Base-by-base conservation (phyloP, 2,329 filamentous ascomycete species). In the Colletotrichum tofieldiae region DNA sequence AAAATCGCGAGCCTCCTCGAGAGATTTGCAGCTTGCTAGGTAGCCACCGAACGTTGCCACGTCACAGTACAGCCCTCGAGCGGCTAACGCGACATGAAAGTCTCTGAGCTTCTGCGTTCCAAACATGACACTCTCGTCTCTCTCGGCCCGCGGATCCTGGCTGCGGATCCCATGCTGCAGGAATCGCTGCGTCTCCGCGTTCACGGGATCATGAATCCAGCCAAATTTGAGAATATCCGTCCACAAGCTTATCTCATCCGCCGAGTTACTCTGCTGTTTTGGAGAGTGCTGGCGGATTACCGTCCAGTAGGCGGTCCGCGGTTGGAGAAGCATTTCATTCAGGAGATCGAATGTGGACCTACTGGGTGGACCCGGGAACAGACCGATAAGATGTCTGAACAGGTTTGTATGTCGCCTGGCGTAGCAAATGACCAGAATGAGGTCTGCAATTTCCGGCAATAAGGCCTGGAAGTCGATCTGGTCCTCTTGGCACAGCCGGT, bases 371-470 rank as follows among this genome's bases (percentile, higher is more conserved):
- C 39, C 51, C 37, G 62, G 52, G n/a, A 65, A 58, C 29, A 58
- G 20, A 58, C 29, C 2, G 20, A 65, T 51, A 3, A 65, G 63
- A 41, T 65, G 43, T 29, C 52, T 59, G 20, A 65, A 65, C 52
- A 65, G 8, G 11, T 29, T 18, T 20, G 54, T 59, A 54, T 65
- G 52, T 58, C 63, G 63, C 41, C 54, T 58, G 6, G 41, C 52
- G 52, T 65, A 65, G 63, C 63, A 65, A 26, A 65, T 29, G n/a
- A 65, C 41, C 14, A 65, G 32, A 18, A 65, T 39, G 37, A 65
- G 54, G 32, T 65, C 52, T 52, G 63, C 43, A 20, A 58, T 41
- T 23, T 65, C 52, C 20, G 63, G 63, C 16, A 39, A 8, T 14
- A 58, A n/a, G 14, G 8, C 5, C 29, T 3, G 29, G 63, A 51